A percentile compares a stretch with the other conserved stretches of the same genome.
phyloP scores from a whole-genome alignment of 768 basidiomycete species.

The Hysterangium stoloniferum region DNA sequence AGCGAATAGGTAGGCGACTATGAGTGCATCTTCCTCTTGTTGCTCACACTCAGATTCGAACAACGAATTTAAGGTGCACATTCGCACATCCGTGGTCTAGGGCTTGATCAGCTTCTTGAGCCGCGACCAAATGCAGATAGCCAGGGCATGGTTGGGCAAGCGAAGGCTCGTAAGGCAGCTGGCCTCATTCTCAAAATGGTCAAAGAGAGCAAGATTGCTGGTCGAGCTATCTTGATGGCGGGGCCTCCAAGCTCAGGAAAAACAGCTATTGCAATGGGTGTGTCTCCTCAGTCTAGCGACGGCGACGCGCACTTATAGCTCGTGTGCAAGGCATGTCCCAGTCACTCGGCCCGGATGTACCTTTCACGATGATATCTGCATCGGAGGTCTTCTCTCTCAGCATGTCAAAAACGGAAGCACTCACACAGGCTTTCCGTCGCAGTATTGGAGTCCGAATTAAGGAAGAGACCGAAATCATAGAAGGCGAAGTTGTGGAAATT shows the following conservation, averaged over 20 bases:
- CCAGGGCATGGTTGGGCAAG: conserved; percentile 97
- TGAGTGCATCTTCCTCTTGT: background rate
- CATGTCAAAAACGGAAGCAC: conserved; percentile 97
- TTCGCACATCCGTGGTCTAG: conserved; percentile 93
- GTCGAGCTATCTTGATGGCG: conserved; percentile 93
- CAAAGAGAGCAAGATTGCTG: conserved; percentile 91
- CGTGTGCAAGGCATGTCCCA: conserved; percentile 80
- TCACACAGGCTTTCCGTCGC: conserved; percentile 92
- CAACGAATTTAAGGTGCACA: conserved; percentile 54
- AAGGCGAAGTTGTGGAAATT: conserved; percentile 97
- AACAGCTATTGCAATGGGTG: conserved; percentile 95
- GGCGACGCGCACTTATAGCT: background rate
- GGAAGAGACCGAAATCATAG: conserved; percentile 95
- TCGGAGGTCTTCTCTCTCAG: conserved; percentile 97
- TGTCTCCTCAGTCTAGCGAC: conserved; percentile 19
- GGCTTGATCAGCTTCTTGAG: conserved; percentile 86
- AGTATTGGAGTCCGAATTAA: conserved; percentile 97
- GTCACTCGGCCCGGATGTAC: conserved; percentile 87
- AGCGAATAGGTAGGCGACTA: conserved; percentile 64
- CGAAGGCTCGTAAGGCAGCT: conserved; percentile 91
- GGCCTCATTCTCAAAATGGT: conserved; percentile 99
- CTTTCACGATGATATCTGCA: conserved; percentile 96
- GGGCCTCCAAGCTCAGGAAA: conserved; percentile 97
- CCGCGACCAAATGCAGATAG: conserved; percentile 62
- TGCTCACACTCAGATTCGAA: background rate